Evolutionary conservation across 148 eudicot species (phyloP).

Genomic region (Arbutus unedo): DNA sequence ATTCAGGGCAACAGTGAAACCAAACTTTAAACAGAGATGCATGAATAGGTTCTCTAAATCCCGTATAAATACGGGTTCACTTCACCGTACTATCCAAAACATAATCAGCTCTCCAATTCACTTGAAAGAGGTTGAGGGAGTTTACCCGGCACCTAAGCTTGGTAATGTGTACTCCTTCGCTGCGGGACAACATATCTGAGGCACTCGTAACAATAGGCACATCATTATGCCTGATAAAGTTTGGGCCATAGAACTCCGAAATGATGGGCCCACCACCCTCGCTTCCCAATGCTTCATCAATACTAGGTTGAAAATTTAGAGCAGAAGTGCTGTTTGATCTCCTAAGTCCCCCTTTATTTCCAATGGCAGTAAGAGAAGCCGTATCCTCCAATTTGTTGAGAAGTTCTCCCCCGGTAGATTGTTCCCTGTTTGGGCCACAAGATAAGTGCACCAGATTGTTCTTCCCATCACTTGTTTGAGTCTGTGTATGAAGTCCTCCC

Average conservation of each 20-base stretch:
- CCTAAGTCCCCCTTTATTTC: conserved; percentile 49
- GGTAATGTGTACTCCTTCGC: conserved; percentile 52
- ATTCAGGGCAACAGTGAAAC: not conserved
- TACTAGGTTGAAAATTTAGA: conserved; percentile 37
- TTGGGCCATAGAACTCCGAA: conserved; percentile 68
- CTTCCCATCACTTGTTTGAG: conserved; percentile 29
- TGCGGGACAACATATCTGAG: conserved; percentile 44
- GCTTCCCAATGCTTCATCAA: conserved; percentile 31
- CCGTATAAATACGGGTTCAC: not conserved
- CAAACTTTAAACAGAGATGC: not conserved
- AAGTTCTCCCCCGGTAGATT: conserved; percentile 26
- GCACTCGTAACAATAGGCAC: conserved; percentile 28
- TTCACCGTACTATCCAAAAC: not conserved
- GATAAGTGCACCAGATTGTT: conserved; percentile 22
- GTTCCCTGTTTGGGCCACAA: conserved; percentile 22
- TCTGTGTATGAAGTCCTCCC: conserved; percentile 29
- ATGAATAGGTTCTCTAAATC: not conserved
- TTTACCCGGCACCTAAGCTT: conserved; percentile 91
- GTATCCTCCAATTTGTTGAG: conserved; percentile 26
- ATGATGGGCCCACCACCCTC: conserved; percentile 51
- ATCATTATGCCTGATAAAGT: conserved; percentile 39
- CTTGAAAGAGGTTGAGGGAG: conserved; percentile 3
- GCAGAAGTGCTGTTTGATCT: conserved; percentile 87
- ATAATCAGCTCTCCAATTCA: not conserved
- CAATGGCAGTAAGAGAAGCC: conserved; percentile 27